Conservation (phyloP, 305 asterid species). For the Fraxinus xanthoxyloides region DNA sequence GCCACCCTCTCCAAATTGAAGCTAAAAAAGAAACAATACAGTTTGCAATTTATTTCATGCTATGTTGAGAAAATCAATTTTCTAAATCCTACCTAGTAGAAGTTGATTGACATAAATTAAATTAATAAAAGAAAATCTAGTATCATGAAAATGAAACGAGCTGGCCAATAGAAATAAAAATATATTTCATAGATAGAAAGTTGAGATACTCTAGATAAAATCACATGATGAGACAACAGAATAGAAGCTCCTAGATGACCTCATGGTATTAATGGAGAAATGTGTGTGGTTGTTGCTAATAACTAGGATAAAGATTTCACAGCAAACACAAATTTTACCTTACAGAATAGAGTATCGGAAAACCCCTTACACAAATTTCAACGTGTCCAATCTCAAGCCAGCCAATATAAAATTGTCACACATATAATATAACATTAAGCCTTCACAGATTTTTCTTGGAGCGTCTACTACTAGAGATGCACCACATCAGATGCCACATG, state of each 20-base stretch:
- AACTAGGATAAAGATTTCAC: not conserved
- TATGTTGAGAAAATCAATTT: not conserved
- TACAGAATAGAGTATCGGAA: not conserved
- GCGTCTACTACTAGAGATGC: not conserved
- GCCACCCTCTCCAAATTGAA: constrained; percentile 56
- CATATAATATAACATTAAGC: not conserved
- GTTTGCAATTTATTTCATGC: not conserved
- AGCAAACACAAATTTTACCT: not conserved
- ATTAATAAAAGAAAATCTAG: not conserved
- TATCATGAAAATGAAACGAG: not conserved
- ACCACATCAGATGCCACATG: not conserved
- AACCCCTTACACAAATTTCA: not conserved
- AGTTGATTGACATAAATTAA: not conserved
- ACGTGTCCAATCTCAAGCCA: not conserved
- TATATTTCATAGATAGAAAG: not conserved
- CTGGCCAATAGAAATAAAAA: not conserved
- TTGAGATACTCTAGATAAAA: not conserved
- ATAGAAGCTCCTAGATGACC: not conserved
- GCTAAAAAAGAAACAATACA: constrained; percentile 43
- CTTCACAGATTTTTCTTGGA: not conserved
- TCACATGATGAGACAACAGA: not conserved
- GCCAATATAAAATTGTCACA: not conserved
- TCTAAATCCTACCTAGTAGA: not conserved
- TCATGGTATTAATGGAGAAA: not conserved
- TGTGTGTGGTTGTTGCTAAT: not conserved